Percentiles rank a stretch among this genome's conserved stretches.
Conservation (phyloP, 345 rosid species). For the Ricinus communis region DNA sequence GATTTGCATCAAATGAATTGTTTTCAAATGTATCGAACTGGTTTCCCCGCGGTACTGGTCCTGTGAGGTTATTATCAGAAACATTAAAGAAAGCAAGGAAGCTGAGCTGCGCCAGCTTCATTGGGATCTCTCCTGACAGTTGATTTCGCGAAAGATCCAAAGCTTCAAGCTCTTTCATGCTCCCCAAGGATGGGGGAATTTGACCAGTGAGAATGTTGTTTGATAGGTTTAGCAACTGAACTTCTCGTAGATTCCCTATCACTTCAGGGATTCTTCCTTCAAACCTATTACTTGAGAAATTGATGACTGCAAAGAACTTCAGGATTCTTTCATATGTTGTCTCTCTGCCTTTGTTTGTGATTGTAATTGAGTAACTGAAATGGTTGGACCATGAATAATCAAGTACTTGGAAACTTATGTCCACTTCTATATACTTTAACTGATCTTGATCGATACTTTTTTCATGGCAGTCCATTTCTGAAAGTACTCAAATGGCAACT, state of each 20-base stretch:
- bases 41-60: background rate
- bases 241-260: constrained; percentile 7
- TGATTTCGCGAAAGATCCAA: constrained; percentile 13
- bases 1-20: background rate
- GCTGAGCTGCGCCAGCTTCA: background rate
- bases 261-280: constrained; percentile 18
- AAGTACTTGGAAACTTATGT: background rate
- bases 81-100: constrained; percentile 17
- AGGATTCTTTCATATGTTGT: background rate
- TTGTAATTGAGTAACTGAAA: background rate
- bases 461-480: background rate
- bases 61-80: background rate
- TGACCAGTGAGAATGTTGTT: constrained; percentile 6
- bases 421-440: background rate
- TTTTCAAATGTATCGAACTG: background rate
- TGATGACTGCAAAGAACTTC: background rate
- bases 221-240: constrained; percentile 14
- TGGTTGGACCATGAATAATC: rapidly evolving
- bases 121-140: constrained; percentile 11
- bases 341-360: constrained; percentile 14
- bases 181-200: constrained; percentile 11
- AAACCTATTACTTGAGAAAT: constrained; percentile 19
- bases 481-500: background rate
- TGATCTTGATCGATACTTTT: background rate
- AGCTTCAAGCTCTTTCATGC: constrained; percentile 12